These are phyloP conservation scores for Exsudoporus floridanus DNA, from an alignment of 1,284 basidiomycete species.

Conservation along the genomic window DNA sequence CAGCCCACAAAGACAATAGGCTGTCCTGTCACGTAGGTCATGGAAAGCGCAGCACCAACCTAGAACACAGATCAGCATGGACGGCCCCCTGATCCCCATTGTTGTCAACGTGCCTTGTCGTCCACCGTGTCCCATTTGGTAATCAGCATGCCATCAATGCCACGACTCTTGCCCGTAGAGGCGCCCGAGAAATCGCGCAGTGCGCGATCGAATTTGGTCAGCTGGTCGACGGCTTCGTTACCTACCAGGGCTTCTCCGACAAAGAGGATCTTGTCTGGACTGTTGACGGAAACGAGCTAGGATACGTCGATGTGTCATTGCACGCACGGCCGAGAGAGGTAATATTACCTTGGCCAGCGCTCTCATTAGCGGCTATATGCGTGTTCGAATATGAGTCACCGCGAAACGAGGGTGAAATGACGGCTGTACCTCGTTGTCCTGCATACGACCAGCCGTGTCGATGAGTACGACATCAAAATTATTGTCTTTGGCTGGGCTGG, in stretches of 20 bases:
- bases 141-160: conserved; percentile 94
- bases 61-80: conserved; percentile 35
- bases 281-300: conserved; percentile 86
- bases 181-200: conserved; percentile 84
- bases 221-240: conserved; percentile 94
- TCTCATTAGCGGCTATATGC: conserved; percentile 83
- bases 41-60: conserved; percentile 93
- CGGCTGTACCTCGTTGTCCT: conserved; percentile 86
- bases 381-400: background rate
- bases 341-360: conserved; percentile 86
- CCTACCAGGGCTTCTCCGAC: conserved; percentile 96
- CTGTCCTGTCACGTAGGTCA: conserved; percentile 97
- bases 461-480: conserved; percentile 93
- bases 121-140: conserved; percentile 98
- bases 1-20: conserved; percentile 96
- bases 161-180: conserved; percentile 68
- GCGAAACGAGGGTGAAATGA: background rate
- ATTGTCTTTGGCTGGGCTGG: conserved; percentile 68
- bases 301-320: conserved; percentile 2
- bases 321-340: conserved; percentile 1
- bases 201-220: conserved; percentile 91
- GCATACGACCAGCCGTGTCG: conserved; percentile 98
- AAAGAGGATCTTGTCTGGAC: conserved; percentile 93
- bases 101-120: conserved; percentile 62
- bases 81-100: background rate